A percentile compares a stretch with the other conserved stretches of the same genome.
Conservation (phyloP, 441 rosid species). For the Eugenia klotzschiana region DNA sequence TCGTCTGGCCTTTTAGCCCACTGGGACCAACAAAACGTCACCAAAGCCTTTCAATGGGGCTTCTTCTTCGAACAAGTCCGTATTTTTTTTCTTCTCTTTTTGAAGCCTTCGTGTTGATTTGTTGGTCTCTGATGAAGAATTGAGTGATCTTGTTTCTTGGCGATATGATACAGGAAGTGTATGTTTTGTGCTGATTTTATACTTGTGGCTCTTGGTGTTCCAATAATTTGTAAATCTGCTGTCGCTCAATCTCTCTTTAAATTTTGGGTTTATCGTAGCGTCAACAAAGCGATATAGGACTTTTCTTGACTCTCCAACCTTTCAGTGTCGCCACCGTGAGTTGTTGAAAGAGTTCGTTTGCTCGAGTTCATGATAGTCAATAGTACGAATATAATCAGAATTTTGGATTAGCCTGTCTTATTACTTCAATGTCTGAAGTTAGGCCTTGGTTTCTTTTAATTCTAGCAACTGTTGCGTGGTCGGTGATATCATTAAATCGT, state of each 20-base stretch:
- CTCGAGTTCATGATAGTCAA: neutral
- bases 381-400: neutral
- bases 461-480: neutral
- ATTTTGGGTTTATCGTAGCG: neutral
- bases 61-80: conserved; percentile 60
- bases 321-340: neutral
- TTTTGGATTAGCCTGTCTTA: neutral
- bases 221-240: neutral
- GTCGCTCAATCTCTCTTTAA: neutral
- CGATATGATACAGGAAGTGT: neutral
- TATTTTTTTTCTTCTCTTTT: neutral
- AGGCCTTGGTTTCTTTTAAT: neutral
- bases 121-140: neutral
- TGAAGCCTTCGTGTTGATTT: neutral
- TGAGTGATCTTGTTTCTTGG: neutral
- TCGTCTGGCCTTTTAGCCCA: conserved; percentile 56
- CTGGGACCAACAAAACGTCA: conserved; percentile 52
- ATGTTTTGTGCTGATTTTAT: neutral
- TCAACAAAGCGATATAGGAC: neutral
- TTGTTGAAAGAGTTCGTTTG: neutral
- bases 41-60: conserved; percentile 68
- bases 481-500: neutral
- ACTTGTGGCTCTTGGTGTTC: neutral
- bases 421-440: neutral
- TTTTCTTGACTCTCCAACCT: neutral